A percentile compares a stretch with the other conserved stretches of the same genome.
These are phyloP conservation scores for Trichophyton mentagrophytes DNA, from an alignment of 2,329 filamentous ascomycete genomes.

Conservation along the genomic window DNA sequence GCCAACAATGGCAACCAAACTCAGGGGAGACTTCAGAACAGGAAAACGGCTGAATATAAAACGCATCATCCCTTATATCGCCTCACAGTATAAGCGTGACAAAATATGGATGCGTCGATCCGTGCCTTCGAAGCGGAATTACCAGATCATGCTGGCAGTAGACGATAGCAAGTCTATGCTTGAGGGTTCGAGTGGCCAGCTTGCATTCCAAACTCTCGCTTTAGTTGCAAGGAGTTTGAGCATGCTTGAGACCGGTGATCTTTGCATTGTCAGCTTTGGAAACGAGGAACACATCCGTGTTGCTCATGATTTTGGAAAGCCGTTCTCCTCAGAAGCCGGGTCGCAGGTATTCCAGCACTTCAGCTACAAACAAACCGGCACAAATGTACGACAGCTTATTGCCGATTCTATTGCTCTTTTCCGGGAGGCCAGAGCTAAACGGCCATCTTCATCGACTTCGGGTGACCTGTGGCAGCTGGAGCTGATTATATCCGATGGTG, in stretches of 20 bases:
- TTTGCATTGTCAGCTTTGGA: conserved; percentile 86
- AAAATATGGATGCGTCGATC: conserved; percentile 99
- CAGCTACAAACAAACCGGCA: conserved; percentile 71
- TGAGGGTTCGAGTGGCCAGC: conserved; percentile 58
- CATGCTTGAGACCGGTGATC: conserved; percentile 88
- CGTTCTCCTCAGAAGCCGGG: conserved; percentile 69
- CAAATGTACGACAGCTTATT: conserved; percentile 70
- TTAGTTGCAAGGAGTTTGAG: conserved; percentile 76
- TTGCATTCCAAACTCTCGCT: conserved; percentile 88
- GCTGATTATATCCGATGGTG: conserved; percentile 82
- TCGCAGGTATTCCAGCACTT: conserved; percentile 77
- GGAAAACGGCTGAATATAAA: conserved; percentile 99
- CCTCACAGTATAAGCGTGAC: conserved; percentile 94
- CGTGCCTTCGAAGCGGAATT: conserved; percentile 82
- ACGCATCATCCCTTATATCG: conserved; percentile 98
- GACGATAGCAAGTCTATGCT: conserved; percentile 94
- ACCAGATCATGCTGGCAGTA: conserved; percentile 94
- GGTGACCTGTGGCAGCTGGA: conserved; percentile 87
- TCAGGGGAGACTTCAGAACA: conserved; percentile 91
- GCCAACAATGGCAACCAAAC: conserved; percentile 87
- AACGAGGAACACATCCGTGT: conserved; percentile 57
- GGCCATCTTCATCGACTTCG: conserved; percentile 38
- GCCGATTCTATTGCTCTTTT: conserved; percentile 69
- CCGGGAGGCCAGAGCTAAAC: conserved; percentile 56
- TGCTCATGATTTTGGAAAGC: conserved; percentile 71